Percentiles rank a stretch among this genome's conserved stretches.
Conservation (phyloP, 164 flowering plant genomes). For the Amborella trichopoda region DNA sequence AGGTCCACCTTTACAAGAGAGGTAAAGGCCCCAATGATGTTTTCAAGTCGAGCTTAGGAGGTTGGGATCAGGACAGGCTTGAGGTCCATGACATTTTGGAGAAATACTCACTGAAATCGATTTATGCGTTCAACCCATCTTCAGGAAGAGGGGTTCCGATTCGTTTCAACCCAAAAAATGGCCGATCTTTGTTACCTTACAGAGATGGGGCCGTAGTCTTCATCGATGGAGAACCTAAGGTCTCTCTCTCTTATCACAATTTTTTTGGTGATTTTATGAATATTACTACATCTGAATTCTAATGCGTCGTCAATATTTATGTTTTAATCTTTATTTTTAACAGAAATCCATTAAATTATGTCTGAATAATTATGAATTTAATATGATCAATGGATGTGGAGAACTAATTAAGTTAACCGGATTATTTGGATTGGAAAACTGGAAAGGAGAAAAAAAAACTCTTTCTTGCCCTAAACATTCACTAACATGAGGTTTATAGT, state of each 20-base stretch:
- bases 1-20: constrained; percentile 27
- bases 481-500: no score
- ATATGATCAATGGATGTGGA: no score
- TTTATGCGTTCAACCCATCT: constrained; percentile 28
- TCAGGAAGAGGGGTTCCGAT: constrained; percentile 41
- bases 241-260: constrained; percentile 3
- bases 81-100: constrained; percentile 46
- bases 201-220: constrained; percentile 30
- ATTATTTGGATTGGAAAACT: no score
- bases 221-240: constrained; percentile 63
- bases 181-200: constrained; percentile 39
- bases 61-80: constrained; percentile 50
- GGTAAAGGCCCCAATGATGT: constrained; percentile 52
- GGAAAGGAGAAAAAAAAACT: no score
- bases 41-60: constrained; percentile 34
- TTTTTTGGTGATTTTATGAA: no score
- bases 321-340: no score
- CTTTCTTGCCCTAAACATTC: no score
- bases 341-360: no score
- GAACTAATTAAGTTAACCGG: no score
- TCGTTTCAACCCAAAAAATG: constrained; percentile 35
- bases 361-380: no score
- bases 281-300: no score
- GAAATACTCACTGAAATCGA: constrained; percentile 32
- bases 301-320: no score